Conservation (phyloP, 2,329 filamentous ascomycete species). For the Aspergillus alliaceus region DNA sequence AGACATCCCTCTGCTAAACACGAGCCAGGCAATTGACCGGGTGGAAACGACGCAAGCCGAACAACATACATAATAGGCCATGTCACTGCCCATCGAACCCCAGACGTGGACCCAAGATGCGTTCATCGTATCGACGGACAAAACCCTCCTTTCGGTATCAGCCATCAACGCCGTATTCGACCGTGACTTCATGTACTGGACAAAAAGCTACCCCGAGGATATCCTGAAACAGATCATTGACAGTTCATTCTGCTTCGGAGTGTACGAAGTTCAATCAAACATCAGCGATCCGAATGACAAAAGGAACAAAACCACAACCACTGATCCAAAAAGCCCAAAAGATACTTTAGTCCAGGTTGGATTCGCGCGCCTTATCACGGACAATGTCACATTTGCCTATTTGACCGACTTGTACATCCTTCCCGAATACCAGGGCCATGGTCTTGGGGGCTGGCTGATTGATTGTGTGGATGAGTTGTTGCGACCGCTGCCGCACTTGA, state of each 20-base stretch:
- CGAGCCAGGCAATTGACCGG: too few species aligned
- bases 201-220: slow-evolving; percentile 51
- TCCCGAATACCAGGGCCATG: slow-evolving; percentile 58
- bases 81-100: slow-evolving; percentile 10
- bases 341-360: slow-evolving; percentile 50
- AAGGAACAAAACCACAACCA: neutral
- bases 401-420: slow-evolving; percentile 69
- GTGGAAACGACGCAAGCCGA: too few species aligned
- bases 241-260: slow-evolving; percentile 60
- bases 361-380: slow-evolving; percentile 66
- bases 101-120: slow-evolving; percentile 6
- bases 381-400: slow-evolving; percentile 68
- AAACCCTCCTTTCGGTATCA: slow-evolving; percentile 53
- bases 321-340: neutral
- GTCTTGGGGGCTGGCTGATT: slow-evolving; percentile 67
- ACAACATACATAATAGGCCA: too few species aligned
- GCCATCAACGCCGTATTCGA: slow-evolving; percentile 58
- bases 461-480: slow-evolving; percentile 59
- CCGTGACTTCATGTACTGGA: slow-evolving; percentile 63
- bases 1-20: too few species aligned
- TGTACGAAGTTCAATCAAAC: too few species aligned
- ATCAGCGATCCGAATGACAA: too few species aligned
- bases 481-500: slow-evolving; percentile 58
- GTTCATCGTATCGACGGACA: slow-evolving; percentile 60
- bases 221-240: slow-evolving; percentile 54